Evolutionary conservation across 768 basidiomycete species (phyloP).

Genomic region (Auricularia sp.): DNA sequence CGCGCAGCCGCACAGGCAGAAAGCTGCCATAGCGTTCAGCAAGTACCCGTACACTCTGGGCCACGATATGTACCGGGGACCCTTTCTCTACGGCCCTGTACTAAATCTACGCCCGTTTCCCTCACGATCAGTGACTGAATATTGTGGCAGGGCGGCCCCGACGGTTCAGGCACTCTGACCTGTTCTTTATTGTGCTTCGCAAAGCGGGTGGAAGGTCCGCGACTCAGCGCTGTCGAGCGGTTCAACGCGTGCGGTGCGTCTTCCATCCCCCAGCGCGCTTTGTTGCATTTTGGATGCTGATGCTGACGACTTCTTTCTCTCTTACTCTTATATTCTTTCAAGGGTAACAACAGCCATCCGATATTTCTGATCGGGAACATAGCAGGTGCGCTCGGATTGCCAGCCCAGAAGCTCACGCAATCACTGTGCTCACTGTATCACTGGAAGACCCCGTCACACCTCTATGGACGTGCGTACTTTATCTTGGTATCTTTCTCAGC

Average conservation of each 20-base stretch:
- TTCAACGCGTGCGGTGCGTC: constrained; percentile 8
- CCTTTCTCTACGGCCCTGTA: constrained; percentile 33
- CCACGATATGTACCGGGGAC: constrained; percentile 30
- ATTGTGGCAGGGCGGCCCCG: constrained; percentile 30
- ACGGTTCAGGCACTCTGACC: constrained; percentile 27
- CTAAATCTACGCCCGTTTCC: not conserved
- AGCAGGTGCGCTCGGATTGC: constrained; percentile 11
- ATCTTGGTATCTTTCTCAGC: not conserved
- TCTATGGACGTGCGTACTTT: not conserved
- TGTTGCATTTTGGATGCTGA: not conserved
- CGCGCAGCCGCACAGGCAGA: constrained; percentile 26
- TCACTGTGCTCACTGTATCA: not conserved
- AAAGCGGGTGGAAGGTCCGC: not conserved
- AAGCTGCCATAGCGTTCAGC: constrained; percentile 33
- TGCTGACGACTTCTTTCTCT: not conserved
- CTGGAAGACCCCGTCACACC: not conserved
- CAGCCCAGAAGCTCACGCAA: not conserved
- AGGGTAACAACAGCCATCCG: constrained; percentile 29
- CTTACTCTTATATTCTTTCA: constrained; percentile 21
- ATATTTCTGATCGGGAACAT: constrained; percentile 32
- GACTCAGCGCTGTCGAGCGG: not conserved
- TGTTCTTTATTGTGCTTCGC: not conserved
- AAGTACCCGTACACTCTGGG: constrained; percentile 26
- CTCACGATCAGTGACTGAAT: not conserved
- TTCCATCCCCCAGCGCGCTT: not conserved